Evolutionary conservation across 208 protist species (phyloP).

Genomic region (Leishmania major): DNA sequence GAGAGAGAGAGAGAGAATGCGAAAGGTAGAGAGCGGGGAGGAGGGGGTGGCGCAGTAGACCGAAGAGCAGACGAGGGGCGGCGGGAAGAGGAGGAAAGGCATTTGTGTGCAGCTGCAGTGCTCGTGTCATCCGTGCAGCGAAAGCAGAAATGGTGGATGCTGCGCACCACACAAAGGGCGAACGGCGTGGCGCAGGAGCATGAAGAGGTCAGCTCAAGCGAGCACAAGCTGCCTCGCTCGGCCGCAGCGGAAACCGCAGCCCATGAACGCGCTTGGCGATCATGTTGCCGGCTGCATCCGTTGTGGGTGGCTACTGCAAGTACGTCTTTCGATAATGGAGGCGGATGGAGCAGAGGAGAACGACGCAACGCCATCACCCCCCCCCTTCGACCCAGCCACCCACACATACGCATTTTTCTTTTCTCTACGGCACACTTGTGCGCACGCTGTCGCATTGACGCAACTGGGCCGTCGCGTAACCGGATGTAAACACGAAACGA

Average conservation of each 20-base stretch:
- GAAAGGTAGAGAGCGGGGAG: not conserved
- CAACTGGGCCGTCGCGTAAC: not conserved
- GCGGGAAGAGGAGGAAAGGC: not conserved
- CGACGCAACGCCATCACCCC: not conserved
- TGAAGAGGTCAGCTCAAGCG: not conserved
- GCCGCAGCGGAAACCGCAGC: not conserved
- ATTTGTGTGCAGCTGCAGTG: not conserved
- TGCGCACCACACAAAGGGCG: too few relatives aligned
- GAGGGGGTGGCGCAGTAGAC: not conserved
- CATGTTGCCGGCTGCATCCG: not conserved
- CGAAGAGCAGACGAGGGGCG: conserved; percentile 4
- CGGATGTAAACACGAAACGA: not conserved
- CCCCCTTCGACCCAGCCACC: not conserved
- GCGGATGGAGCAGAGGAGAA: not conserved
- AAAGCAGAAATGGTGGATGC: not conserved
- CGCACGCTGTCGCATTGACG: not conserved
- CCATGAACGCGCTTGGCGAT: not conserved
- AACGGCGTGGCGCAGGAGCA: not conserved
- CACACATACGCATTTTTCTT: not conserved
- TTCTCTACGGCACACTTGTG: not conserved
- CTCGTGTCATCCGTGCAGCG: not conserved
- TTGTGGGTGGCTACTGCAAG: not conserved
- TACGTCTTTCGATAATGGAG: not conserved
- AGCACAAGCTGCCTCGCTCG: not conserved
- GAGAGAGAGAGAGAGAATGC: not conserved